Percentiles rank a stretch among this genome's conserved stretches.
These are phyloP conservation scores for Priceomyces haplophilus DNA, from an alignment of 805 yeast species.

Conservation along the genomic window DNA sequence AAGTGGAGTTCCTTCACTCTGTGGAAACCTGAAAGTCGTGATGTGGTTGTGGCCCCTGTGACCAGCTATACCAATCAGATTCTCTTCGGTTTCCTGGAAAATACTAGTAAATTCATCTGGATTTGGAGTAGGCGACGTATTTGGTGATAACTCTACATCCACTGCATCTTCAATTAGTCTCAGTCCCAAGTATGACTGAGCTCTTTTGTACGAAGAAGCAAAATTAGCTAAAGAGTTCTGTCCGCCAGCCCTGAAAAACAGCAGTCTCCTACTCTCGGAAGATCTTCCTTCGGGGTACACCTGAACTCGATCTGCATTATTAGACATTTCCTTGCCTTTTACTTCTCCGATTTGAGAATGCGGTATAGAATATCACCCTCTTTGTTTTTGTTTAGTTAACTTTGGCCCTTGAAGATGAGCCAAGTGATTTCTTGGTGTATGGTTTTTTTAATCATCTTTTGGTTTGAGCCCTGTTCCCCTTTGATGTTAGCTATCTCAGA, in stretches of 20 bases:
- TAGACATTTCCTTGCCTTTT: not conserved
- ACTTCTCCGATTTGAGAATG: not conserved
- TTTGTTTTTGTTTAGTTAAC: too few relatives aligned
- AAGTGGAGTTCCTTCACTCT: conserved; percentile 13
- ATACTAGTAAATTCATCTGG: conserved; percentile 10
- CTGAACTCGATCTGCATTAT: not conserved
- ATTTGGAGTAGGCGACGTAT: conserved; percentile 16
- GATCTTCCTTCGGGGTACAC: not conserved
- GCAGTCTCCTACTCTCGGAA: conserved; percentile 21
- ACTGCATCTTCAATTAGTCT: conserved; percentile 14
- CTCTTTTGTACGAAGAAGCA: conserved; percentile 38
- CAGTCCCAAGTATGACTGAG: conserved; percentile 28
- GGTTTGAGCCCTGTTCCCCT: not conserved
- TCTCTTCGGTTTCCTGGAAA: not conserved
- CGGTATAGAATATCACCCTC: too few relatives aligned
- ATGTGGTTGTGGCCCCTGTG: conserved; percentile 13
- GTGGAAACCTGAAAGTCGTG: conserved; percentile 17
- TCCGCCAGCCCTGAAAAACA: conserved; percentile 32
- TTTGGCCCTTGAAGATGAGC: too few relatives aligned
- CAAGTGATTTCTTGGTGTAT: too few relatives aligned
- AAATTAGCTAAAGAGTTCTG: conserved; percentile 30
- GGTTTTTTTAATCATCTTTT: not conserved
- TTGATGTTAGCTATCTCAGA: not conserved
- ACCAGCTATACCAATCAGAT: not conserved
- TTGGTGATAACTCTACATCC: conserved; percentile 20